A percentile compares a stretch with the other conserved stretches of the same genome.
Evolutionary conservation across 441 rosid genomes (phyloP).

Genomic region (Arabidopsis lyrata): DNA sequence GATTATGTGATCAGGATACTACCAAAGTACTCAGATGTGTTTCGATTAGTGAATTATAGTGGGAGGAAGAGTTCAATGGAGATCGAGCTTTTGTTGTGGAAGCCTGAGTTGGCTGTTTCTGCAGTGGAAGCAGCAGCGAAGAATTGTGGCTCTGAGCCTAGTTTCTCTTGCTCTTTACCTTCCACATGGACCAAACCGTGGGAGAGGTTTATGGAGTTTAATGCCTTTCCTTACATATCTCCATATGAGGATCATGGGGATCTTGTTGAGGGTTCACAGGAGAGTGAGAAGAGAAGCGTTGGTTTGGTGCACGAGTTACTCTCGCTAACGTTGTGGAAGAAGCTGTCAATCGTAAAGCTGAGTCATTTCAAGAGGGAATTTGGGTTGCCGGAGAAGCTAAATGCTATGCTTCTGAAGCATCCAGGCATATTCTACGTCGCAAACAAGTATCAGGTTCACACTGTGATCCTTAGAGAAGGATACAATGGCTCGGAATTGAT

Average conservation of each 20-base stretch:
- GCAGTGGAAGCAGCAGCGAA: slow-evolving; percentile 69
- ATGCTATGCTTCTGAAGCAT: slow-evolving; percentile 77
- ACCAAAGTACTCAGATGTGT: slow-evolving; percentile 64
- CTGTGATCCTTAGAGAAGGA: slow-evolving; percentile 83
- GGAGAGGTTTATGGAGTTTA: slow-evolving; percentile 80
- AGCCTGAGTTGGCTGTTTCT: slow-evolving; percentile 72
- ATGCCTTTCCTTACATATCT: slow-evolving; percentile 73
- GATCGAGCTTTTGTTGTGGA: slow-evolving; percentile 83
- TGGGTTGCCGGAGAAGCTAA: slow-evolving; percentile 71
- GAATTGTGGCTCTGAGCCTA: slow-evolving; percentile 57
- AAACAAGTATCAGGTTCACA: slow-evolving; percentile 81
- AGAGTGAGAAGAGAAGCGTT: slow-evolving; percentile 78
- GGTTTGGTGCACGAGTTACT: slow-evolving; percentile 83
- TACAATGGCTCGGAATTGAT: slow-evolving; percentile 77
- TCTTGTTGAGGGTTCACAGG: slow-evolving; percentile 64
- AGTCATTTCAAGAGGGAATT: slow-evolving; percentile 89
- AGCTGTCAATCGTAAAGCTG: slow-evolving; percentile 76
- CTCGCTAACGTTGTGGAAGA: slow-evolving; percentile 83
- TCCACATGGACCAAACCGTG: slow-evolving; percentile 75
- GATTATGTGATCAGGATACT: slow-evolving; percentile 78
- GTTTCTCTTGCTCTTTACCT: slow-evolving; percentile 75
- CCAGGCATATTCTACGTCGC: slow-evolving; percentile 86
- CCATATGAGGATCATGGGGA: slow-evolving; percentile 59
- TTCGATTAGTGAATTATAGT: slow-evolving; percentile 69
- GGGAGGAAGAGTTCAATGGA: slow-evolving; percentile 95